A percentile compares a stretch with the other conserved stretches of the same genome.
These are phyloP conservation scores for Phoenix roebelenii DNA, from an alignment of 176 grass and related monocot species.

Conservation along the genomic window DNA sequence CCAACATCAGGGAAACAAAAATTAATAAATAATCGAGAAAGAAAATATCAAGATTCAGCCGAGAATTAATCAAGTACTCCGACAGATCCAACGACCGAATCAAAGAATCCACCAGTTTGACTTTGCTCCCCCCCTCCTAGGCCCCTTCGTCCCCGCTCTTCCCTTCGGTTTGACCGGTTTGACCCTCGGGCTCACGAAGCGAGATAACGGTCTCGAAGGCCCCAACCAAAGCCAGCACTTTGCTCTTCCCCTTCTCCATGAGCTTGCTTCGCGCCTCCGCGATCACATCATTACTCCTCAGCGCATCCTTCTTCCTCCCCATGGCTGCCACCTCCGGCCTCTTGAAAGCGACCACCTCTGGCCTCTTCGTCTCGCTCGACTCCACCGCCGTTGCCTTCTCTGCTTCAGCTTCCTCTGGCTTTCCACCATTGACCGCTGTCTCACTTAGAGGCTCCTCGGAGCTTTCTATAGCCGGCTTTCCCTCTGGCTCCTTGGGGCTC, in stretches of 20 bases:
- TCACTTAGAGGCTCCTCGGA: not conserved
- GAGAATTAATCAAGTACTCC: too few species aligned
- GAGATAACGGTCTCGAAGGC: slow-evolving; percentile 8
- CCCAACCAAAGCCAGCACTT: slow-evolving; percentile 12
- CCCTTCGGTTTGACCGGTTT: not conserved
- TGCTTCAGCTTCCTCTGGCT: not conserved
- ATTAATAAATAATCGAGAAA: too few species aligned
- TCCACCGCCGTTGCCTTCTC: not conserved
- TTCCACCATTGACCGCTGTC: not conserved
- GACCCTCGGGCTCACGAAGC: slow-evolving; percentile 2
- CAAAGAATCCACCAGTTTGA: too few species aligned
- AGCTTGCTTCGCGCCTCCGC: slow-evolving; percentile 9
- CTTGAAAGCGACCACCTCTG: not conserved
- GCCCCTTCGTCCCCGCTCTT: not conserved
- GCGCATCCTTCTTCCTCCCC: slow-evolving; percentile 6
- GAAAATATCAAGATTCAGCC: too few species aligned
- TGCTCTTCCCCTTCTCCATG: slow-evolving; percentile 11
- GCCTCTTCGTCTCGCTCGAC: slow-evolving; percentile 4
- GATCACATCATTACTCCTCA: slow-evolving; percentile 5
- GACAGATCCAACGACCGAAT: too few species aligned
- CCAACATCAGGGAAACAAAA: too few species aligned
- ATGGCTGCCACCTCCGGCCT: not conserved
- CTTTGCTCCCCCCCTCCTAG: too few species aligned
- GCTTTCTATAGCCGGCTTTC: not conserved
- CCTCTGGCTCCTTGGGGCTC: not conserved